These are phyloP conservation scores for Trichomonas tenax DNA, from an alignment of 208 protist genomes.

Conservation along the genomic window DNA sequence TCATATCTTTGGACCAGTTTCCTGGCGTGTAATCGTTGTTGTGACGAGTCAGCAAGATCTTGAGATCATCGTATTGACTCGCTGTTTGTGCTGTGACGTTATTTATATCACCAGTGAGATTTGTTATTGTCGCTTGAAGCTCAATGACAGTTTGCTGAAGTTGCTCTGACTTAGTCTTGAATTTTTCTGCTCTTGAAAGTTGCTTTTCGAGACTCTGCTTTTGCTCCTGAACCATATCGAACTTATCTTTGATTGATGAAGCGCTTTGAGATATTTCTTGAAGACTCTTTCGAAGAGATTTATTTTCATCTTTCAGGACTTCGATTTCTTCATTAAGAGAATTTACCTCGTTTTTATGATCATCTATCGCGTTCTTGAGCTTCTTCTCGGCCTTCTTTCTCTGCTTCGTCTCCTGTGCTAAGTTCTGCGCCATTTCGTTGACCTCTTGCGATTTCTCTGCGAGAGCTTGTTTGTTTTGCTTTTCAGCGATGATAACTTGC, in stretches of 20 bases:
- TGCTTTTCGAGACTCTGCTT: neutral
- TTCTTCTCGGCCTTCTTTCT: neutral
- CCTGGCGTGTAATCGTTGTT: neutral
- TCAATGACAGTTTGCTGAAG: neutral
- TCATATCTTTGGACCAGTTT: neutral
- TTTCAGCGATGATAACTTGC: neutral
- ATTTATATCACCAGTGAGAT: neutral
- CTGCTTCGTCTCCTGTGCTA: neutral
- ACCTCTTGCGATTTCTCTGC: neutral
- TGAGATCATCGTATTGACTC: neutral
- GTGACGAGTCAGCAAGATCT: neutral
- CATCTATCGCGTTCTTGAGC: neutral
- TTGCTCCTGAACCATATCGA: neutral
- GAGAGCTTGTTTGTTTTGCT: neutral
- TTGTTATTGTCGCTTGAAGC: neutral
- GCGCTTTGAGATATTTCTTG: neutral
- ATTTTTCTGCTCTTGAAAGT: neutral
- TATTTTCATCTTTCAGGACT: neutral
- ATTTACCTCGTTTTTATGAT: neutral
- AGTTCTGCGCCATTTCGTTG: neutral
- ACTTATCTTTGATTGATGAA: neutral
- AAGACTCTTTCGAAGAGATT: neutral
- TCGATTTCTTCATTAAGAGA: neutral
- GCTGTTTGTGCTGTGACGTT: neutral
- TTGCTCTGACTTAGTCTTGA: neutral